A percentile compares a stretch with the other conserved stretches of the same genome.
These are phyloP conservation scores for Starmerella cellae DNA, from an alignment of 805 yeast genomes.

Conservation along the genomic window DNA sequence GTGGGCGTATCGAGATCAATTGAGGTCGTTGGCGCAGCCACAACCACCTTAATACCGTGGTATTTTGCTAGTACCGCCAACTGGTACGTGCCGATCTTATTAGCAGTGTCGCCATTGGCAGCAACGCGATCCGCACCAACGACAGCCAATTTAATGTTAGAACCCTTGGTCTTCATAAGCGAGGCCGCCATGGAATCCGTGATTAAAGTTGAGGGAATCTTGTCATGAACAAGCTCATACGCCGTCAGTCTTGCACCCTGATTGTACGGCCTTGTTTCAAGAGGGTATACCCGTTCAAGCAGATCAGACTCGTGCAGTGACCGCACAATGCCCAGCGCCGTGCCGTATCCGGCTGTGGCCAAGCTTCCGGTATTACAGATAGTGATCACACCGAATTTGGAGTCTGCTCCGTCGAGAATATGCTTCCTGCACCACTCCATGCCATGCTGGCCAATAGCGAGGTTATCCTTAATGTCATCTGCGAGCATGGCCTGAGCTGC, in stretches of 20 bases:
- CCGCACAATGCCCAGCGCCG: slow-evolving; percentile 86
- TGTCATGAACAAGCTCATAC: slow-evolving; percentile 72
- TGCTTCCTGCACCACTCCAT: slow-evolving; percentile 44
- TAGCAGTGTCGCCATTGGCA: slow-evolving; percentile 87
- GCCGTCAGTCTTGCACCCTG: slow-evolving; percentile 93
- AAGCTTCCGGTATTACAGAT: slow-evolving; percentile 94
- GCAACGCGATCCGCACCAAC: slow-evolving; percentile 96
- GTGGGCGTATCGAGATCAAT: slow-evolving; percentile 53
- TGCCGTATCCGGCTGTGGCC: slow-evolving; percentile 96
- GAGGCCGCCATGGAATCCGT: slow-evolving; percentile 89
- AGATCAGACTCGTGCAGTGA: slow-evolving; percentile 42
- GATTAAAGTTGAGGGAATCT: slow-evolving; percentile 75
- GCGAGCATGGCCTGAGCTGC: slow-evolving; percentile 42
- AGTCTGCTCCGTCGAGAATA: slow-evolving; percentile 29
- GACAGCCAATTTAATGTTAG: slow-evolving; percentile 74
- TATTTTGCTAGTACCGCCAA: slow-evolving; percentile 60
- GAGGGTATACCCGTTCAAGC: slow-evolving; percentile 63
- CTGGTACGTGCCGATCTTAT: slow-evolving; percentile 91
- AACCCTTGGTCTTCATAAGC: slow-evolving; percentile 39
- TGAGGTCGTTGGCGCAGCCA: slow-evolving; percentile 92
- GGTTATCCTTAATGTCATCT: slow-evolving; percentile 69
- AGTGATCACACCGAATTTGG: slow-evolving; percentile 66
- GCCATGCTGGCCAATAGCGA: slow-evolving; percentile 69
- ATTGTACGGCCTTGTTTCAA: slow-evolving; percentile 93
- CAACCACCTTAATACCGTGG: slow-evolving; percentile 64